These are phyloP conservation scores for Heterococcus sp. DNA, from an alignment of 108 stramenopile genomes.

Conservation along the genomic window DNA sequence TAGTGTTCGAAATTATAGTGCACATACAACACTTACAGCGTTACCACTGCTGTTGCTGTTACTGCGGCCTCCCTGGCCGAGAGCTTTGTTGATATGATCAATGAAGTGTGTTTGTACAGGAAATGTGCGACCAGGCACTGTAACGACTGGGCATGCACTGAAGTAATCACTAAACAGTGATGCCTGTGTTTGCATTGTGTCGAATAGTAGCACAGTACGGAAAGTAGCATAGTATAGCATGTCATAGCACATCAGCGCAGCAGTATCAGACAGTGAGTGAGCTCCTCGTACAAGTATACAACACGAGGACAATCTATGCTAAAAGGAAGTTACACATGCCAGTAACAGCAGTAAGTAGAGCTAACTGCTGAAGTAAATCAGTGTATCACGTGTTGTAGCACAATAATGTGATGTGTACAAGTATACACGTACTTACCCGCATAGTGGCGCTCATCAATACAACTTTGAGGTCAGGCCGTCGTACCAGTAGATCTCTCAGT, in stretches of 20 bases:
- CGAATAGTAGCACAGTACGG: neutral
- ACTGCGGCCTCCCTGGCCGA: neutral
- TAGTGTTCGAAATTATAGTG: too few relatives aligned
- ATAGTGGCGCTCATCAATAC: slow-evolving; percentile 87
- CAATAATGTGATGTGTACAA: neutral
- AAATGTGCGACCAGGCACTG: slow-evolving; percentile 88
- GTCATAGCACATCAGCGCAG: too few relatives aligned
- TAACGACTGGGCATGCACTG: slow-evolving; percentile 61
- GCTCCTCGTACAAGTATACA: too few relatives aligned
- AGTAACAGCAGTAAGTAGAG: neutral
- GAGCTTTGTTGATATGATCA: slow-evolving; percentile 65
- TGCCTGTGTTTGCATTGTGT: slow-evolving; percentile 53
- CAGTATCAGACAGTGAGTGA: too few relatives aligned
- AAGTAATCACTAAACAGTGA: slow-evolving; percentile 63
- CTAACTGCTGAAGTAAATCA: neutral
- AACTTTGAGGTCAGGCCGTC: slow-evolving; percentile 61
- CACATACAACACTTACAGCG: neutral
- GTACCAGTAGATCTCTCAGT: slow-evolving; percentile 67
- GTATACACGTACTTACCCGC: slow-evolving; percentile 34
- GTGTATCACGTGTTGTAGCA: neutral
- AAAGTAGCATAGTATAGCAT: too few relatives aligned
- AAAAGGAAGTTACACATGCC: neutral
- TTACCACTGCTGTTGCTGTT: neutral
- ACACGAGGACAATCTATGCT: too few relatives aligned
- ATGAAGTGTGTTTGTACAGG: slow-evolving; percentile 78